Percentiles rank a stretch among this genome's conserved stretches.
Conservation (phyloP, 2,329 filamentous ascomycete species). For the Purpureocillium lavendulum region DNA sequence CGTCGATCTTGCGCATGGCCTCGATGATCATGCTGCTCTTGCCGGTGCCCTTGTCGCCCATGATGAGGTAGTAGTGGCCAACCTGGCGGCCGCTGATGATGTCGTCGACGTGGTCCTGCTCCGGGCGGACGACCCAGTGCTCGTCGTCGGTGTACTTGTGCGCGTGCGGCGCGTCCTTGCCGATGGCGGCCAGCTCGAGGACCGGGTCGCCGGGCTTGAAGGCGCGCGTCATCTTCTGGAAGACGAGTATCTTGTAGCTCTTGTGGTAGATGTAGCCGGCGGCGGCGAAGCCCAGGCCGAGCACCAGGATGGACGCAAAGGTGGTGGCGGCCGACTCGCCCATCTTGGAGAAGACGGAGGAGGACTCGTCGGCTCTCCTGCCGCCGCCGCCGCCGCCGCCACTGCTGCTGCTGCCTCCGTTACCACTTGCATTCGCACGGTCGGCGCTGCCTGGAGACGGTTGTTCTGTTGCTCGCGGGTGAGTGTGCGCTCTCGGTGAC, state of each 20-base stretch:
- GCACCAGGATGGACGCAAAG: constrained; percentile 63
- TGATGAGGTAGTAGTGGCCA: constrained; percentile 84
- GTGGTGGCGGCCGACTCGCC: constrained; percentile 68
- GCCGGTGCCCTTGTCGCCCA: constrained; percentile 93
- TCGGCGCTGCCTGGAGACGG: too few species aligned
- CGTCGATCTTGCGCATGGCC: constrained; percentile 87
- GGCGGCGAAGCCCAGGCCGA: constrained; percentile 55
- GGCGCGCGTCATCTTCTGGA: constrained; percentile 88
- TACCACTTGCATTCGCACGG: too few species aligned
- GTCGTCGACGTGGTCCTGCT: constrained; percentile 73
- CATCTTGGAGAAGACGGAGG: constrained; percentile 50
- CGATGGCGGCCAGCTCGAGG: constrained; percentile 66
- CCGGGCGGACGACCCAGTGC: constrained; percentile 71
- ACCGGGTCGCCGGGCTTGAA: constrained; percentile 90
- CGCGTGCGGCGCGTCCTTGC: constrained; percentile 43
- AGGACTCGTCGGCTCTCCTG: constrained; percentile 17
- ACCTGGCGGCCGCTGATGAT: constrained; percentile 66
- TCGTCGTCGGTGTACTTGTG: constrained; percentile 26
- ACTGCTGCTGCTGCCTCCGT: background rate
- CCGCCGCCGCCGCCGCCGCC: background rate
- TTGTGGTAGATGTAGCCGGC: constrained; percentile 74
- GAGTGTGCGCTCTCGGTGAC: too few species aligned
- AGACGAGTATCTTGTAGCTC: constrained; percentile 80
- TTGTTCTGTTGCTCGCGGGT: too few species aligned
- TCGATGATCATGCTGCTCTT: constrained; percentile 96